phyloP scores from a whole-genome alignment of 176 grass and related monocot genomes.

The Elaeis guineensis region DNA sequence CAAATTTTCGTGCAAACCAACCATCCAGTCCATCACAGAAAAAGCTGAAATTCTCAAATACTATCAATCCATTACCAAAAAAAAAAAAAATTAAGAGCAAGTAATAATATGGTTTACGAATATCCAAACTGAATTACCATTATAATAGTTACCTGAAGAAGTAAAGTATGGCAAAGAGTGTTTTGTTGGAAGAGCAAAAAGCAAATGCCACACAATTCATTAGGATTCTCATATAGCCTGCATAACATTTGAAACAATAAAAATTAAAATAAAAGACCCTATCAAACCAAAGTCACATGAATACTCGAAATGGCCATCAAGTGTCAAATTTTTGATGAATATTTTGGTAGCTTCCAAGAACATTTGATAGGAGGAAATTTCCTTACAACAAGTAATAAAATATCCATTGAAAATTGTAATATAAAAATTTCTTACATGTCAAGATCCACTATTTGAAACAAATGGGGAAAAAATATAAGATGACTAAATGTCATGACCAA shows the following conservation, averaged over 20 bases:
- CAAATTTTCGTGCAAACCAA: slow-evolving; percentile 64
- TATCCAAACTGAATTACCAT: not conserved
- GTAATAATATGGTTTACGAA: not conserved
- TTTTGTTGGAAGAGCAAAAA: slow-evolving; percentile 51
- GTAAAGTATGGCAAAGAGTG: slow-evolving; percentile 77
- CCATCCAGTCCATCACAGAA: slow-evolving; percentile 66
- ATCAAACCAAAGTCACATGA: not conserved
- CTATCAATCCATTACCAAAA: not conserved
- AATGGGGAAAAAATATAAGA: no score
- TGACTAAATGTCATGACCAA: no score
- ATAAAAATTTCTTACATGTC: no score
- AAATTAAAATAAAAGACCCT: not conserved
- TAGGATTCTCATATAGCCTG: slow-evolving; percentile 88
- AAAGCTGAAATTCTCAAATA: slow-evolving; percentile 33
- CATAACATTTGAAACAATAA: not conserved
- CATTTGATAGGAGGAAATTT: no score
- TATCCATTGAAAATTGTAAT: no score
- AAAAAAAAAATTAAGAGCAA: no score
- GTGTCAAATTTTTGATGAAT: not conserved
- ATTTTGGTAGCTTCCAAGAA: no score
- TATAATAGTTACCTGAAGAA: slow-evolving; percentile 51
- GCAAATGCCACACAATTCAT: slow-evolving; percentile 84
- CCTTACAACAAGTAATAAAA: no score
- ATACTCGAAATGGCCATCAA: not conserved
- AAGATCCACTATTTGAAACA: no score